phyloP scores from a whole-genome alignment of 495 filamentous ascomycete species.

The Lindgomyces ingoldianus region DNA sequence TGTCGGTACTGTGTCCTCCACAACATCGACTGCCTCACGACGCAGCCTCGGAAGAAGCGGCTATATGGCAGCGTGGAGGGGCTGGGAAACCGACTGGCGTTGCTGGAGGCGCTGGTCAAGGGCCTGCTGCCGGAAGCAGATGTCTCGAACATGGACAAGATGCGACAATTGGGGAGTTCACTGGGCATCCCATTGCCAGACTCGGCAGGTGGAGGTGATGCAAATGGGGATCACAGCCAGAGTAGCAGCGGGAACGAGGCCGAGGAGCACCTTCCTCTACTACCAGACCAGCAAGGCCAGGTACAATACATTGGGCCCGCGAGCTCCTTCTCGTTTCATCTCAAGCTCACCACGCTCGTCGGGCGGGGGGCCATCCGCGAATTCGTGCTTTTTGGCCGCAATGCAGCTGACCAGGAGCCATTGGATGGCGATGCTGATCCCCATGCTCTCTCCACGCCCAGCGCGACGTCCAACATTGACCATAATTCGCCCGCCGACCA shows the following conservation, averaged over 20 bases:
- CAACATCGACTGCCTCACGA: slow-evolving; percentile 50
- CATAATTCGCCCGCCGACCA: slow-evolving; percentile 23
- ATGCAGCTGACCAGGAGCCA: slow-evolving; percentile 34
- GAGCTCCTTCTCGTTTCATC: slow-evolving; percentile 43
- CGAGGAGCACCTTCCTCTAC: slow-evolving; percentile 34
- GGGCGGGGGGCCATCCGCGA: slow-evolving; percentile 24
- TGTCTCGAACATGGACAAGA: slow-evolving; percentile 44
- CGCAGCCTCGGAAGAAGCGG: slow-evolving; percentile 52
- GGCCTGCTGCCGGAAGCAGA: slow-evolving; percentile 51
- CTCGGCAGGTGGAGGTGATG: not conserved
- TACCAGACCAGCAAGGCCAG: slow-evolving; percentile 44
- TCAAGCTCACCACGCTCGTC: slow-evolving; percentile 41
- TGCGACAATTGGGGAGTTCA: slow-evolving; percentile 42
- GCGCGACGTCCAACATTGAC: slow-evolving; percentile 19
- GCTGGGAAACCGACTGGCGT: slow-evolving; percentile 49
- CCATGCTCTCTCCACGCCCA: slow-evolving; percentile 21
- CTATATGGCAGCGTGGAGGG: slow-evolving; percentile 56
- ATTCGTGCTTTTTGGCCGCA: slow-evolving; percentile 38
- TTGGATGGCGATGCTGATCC: slow-evolving; percentile 21
- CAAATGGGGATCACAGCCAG: not conserved
- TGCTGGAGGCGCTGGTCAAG: slow-evolving; percentile 51
- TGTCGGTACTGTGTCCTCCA: slow-evolving; percentile 49
- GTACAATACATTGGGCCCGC: slow-evolving; percentile 48
- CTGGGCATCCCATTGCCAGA: slow-evolving; percentile 44
- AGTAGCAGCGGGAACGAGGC: slow-evolving; percentile 16